Percentiles rank a stretch among this genome's conserved stretches.
phyloP scores from a whole-genome alignment of 1,139 yeast genomes.

The Blastobotrys apis region DNA sequence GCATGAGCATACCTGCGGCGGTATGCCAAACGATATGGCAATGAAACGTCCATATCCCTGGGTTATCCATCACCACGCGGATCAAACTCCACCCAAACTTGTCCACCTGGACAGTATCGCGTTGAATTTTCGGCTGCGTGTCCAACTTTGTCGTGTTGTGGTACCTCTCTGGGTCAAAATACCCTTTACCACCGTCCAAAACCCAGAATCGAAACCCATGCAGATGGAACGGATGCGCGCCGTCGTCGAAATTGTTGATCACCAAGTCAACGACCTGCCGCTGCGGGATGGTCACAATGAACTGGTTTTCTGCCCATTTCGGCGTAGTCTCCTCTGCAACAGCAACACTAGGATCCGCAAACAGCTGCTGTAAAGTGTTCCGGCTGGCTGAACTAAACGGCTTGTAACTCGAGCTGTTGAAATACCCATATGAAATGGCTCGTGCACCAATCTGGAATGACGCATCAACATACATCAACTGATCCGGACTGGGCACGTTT shows the following conservation, averaged over 20 bases:
- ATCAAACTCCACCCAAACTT: constrained; percentile 55
- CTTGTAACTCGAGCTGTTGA: constrained; percentile 48
- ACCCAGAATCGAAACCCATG: constrained; percentile 86
- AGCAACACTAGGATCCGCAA: background rate
- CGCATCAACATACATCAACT: constrained; percentile 28
- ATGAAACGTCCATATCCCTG: constrained; percentile 79
- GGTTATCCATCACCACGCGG: constrained; percentile 62
- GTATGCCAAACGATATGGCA: constrained; percentile 79
- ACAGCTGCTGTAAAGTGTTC: constrained; percentile 2
- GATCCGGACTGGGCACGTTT: constrained; percentile 27
- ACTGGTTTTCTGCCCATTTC: constrained; percentile 31
- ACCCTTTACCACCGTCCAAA: constrained; percentile 44
- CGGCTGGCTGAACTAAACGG: constrained; percentile 34
- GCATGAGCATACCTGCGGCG: constrained; percentile 38
- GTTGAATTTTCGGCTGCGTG: constrained; percentile 47
- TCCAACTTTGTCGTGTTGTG: constrained; percentile 37
- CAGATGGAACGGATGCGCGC: constrained; percentile 89
- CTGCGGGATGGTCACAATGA: constrained; percentile 40
- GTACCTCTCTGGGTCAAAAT: constrained; percentile 43
- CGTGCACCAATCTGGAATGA: constrained; percentile 46
- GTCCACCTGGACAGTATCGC: constrained; percentile 63
- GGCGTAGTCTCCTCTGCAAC: constrained; percentile 1
- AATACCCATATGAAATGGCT: constrained; percentile 45
- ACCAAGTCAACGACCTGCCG: constrained; percentile 60
- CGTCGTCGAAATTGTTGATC: constrained; percentile 71